phyloP scores from a whole-genome alignment of 108 stramenopile species.

The Asterionellopsis glacialis region DNA sequence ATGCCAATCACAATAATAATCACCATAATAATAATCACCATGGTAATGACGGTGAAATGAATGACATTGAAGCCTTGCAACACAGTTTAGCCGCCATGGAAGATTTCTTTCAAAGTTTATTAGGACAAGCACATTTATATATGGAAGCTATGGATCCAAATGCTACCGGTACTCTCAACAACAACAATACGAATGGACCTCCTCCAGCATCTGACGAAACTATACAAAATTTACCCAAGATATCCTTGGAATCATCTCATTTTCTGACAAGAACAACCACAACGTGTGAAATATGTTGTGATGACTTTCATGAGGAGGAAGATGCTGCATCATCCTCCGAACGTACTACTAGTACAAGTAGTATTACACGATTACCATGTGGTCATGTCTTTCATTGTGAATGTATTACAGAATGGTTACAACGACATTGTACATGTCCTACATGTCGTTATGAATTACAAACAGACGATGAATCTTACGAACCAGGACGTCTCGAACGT shows the following conservation, averaged over 20 bases:
- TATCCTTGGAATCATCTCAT: background rate
- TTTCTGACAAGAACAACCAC: too few species aligned
- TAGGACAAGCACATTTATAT: constrained; percentile 3
- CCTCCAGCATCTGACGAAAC: background rate
- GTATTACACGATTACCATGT: constrained; percentile 55
- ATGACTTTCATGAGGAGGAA: constrained; percentile 7
- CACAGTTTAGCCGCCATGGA: constrained; percentile 5
- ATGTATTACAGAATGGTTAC: constrained; percentile 58
- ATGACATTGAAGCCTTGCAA: constrained; percentile 8
- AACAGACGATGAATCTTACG: constrained; percentile 68
- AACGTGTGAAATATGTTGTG: constrained; percentile 28
- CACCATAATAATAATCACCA: too few species aligned
- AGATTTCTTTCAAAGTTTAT: constrained; percentile 4
- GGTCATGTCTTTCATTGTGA: constrained; percentile 61
- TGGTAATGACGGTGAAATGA: background rate
- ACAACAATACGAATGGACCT: background rate
- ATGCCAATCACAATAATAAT: too few species aligned
- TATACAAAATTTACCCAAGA: background rate
- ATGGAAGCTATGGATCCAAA: constrained; percentile 11
- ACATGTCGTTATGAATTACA: constrained; percentile 70
- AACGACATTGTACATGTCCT: constrained; percentile 74
- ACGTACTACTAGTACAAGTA: constrained; percentile 15
- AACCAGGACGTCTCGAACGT: constrained; percentile 54
- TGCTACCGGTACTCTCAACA: background rate
- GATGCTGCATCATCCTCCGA: too few species aligned